Evolutionary conservation across 2,329 filamentous ascomycete species (phyloP), one percentile per base, ranked within the genome.

Genomic region (Dothistroma septosporum): DNA sequence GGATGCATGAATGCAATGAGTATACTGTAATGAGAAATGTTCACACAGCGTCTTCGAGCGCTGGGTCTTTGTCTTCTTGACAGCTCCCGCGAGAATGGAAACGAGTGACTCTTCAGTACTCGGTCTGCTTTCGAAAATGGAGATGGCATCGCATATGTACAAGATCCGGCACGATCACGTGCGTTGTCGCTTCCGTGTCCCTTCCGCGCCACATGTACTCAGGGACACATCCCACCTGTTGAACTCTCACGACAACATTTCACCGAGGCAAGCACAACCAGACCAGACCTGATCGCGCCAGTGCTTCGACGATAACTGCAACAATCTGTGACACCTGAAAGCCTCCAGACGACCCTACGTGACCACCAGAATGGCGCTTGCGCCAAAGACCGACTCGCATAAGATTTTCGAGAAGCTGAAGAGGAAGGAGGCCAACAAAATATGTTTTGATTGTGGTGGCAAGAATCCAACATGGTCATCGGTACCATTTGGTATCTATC

Each of bases 401-500:
- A 93, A 92, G 80, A 91, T 99, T 77, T 99, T 99, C 79, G 90
- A 96, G 82, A 97, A 97, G 82, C 81, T 97, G 76, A 97, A 96
- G 84, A 84, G 87, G 61, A 96, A 97, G 82, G 86, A 88, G 62
- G 91, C 92, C 63, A 99, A 99, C 82, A 96, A 95, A 92, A 86
- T 96, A 81, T 99, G 94, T 84, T 99, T 99, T 79, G 94, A 99
- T 80, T 99, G 94, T 78, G 88, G 90, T 75, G 89, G 92, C 72
- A 97, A 97, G 80, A 97, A 97, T 75, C 94, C 94, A 64, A 97
- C 94, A 61, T 99, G 94, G 94, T 96, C 92, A 8, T 97, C 93
- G 9, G 70, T 71, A 7, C 92, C 93, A 11, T 92, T 99, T 66
- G 94, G 91, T 73, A 97, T 99, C 76, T 99, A 97, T 76, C 86